Base-by-base conservation (phyloP, 1,139 yeast species). In the Trichomonascaceae sp. region DNA sequence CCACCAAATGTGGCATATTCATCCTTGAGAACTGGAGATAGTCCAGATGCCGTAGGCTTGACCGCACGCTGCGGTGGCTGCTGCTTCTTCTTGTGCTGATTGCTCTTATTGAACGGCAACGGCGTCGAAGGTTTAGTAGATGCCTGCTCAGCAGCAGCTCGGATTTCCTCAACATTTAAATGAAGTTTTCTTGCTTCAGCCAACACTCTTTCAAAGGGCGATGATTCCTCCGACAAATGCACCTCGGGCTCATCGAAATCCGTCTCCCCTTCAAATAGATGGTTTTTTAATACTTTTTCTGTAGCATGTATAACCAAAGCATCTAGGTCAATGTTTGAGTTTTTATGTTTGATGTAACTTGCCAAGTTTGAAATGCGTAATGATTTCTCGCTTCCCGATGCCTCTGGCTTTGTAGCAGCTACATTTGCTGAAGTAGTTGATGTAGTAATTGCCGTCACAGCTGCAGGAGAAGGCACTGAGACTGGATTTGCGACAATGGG, bases 261-360 rank as follows among this genome's bases (percentile, higher is more conserved):
- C 39, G 57, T 57, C 56, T 70, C 74, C 15, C 64, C 71, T 18
- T 70, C 71, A 41, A 70, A 61, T 39, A 70, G 54, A 51, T 69
- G 70, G 2, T 66, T 64, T 39, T 63, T 61, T 18, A 63, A 61
- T 27, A 67, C 69, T 17, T 62, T 62, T 32, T 61, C 59, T 15
- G 68, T 60, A 13, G 69, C 64, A 50, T 62, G 62, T n/a, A 57
- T 59, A n/a, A 63, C 70, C 54, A 70, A 54, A 13, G 52, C 58
- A 20, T 60, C 63, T 39, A 69, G 57, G 20, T 62, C 62, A 9
- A 59, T 54, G 39, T 59, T 57, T 13, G 56, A 41, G 39, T 52
- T 57, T 27, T 51, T 59, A 39, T 50, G 59, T 53, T 48, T 43
- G 15, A 61, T 51, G 7, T 58, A 56, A 7, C 47, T 38, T 4